Percentiles rank a stretch among this genome's conserved stretches.
phyloP scores from a whole-genome alignment of 805 yeast genomes.

The Hyphopichia homilentoma region DNA sequence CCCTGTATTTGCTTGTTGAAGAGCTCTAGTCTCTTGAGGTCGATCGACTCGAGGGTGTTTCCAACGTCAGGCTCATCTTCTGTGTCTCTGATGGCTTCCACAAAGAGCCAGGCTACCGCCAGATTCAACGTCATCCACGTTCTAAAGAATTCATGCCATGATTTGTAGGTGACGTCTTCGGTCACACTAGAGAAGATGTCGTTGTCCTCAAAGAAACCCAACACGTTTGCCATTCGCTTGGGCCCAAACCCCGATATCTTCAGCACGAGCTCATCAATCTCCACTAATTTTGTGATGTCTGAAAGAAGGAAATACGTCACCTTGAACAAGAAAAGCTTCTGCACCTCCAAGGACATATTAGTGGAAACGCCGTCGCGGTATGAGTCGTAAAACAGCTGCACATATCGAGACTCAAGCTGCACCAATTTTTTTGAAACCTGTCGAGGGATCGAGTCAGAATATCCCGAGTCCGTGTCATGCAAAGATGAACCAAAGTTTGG shows the following conservation, averaged over 20 bases:
- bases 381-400: too few relatives aligned
- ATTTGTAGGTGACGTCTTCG: conserved; percentile 8
- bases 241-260: too few relatives aligned
- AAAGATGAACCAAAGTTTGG: too few relatives aligned
- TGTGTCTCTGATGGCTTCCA: not conserved
- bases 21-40: not conserved
- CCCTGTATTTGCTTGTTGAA: too few relatives aligned
- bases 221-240: too few relatives aligned
- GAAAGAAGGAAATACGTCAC: not conserved
- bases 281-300: conserved; percentile 1
- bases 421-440: too few relatives aligned
- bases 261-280: not conserved
- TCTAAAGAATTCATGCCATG: conserved; percentile 1
- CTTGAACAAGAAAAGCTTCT: not conserved
- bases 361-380: too few relatives aligned
- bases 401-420: too few relatives aligned
- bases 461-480: too few relatives aligned
- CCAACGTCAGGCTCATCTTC: too few relatives aligned
- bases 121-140: not conserved
- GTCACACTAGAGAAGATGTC: conserved; percentile 11
- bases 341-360: not conserved
- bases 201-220: conserved; percentile 5
- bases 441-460: too few relatives aligned
- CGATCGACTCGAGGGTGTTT: not conserved
- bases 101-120: not conserved